phyloP scores from a whole-genome alignment of 441 rosid genomes.

The Macaranga tanarius region DNA sequence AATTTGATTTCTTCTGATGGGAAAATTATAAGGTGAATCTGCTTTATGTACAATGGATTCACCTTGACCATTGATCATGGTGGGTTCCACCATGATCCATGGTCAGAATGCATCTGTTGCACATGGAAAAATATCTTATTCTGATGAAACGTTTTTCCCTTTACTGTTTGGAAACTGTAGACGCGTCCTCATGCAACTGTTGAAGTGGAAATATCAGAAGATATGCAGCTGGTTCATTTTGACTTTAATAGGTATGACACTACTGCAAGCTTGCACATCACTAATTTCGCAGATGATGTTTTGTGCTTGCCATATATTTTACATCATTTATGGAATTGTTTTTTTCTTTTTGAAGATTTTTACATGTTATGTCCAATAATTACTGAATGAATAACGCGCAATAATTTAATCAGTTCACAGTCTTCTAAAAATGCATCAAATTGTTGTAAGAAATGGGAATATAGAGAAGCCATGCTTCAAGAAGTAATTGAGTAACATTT shows the following conservation, averaged over 20 bases:
- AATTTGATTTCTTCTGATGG: constrained; percentile 20
- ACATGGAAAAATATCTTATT: not conserved
- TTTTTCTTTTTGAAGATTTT: not conserved
- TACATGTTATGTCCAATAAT: not conserved
- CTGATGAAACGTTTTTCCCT: constrained; percentile 10
- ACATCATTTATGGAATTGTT: not conserved
- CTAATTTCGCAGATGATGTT: not conserved
- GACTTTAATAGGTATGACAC: constrained; percentile 81
- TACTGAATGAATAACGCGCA: not conserved
- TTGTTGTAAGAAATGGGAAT: not conserved
- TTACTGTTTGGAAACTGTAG: constrained; percentile 38
- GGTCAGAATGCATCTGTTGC: too few relatives aligned
- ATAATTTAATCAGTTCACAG: not conserved
- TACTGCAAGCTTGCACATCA: constrained; percentile 13
- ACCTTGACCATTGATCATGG: too few relatives aligned
- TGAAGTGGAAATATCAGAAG: constrained; percentile 99
- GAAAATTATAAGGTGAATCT: too few relatives aligned
- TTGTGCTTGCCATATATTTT: constrained; percentile 1
- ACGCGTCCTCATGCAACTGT: constrained; percentile 99
- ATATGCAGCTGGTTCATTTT: constrained; percentile 99
- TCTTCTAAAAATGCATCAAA: constrained; percentile 10
- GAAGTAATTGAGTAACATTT: not conserved
- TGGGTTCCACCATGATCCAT: too few relatives aligned
- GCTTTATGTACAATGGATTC: too few relatives aligned
- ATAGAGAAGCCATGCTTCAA: not conserved